Base-by-base conservation (phyloP, 169 alveolate genomes). In the Eimeria acervulina region DNA sequence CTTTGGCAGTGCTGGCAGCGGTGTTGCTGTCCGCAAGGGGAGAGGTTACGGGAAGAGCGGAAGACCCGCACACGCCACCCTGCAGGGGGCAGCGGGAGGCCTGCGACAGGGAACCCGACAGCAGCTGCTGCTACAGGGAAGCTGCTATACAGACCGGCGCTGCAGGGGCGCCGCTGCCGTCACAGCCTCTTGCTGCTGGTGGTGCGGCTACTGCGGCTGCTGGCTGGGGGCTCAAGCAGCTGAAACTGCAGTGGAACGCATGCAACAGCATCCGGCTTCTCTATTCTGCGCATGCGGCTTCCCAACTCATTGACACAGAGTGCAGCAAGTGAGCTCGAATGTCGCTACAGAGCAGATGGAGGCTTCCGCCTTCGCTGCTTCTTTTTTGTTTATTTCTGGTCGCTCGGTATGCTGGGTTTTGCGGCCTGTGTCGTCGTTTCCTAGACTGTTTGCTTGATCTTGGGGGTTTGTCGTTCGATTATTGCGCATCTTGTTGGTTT, bases 241-340 rank as follows among this genome's bases (percentile, higher is more conserved):
- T 84, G 76, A 84, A 84, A 52, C 61, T 84, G 92, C 92, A 84
- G 17, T 84, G 92, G 92, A 84, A 84, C 78, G 92, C 92, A n/a
- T 84, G 92, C 92, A 42, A 84, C 52, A 84, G 92, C 52, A 84
- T 84, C n/a, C 92, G 92, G 36, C 33, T 84, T 15, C 55, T 84
- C 78, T 84, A 38, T 31, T 84, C 92, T 12, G 61, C 92, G 52
- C 47, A 51, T 13, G 72, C 78, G 7, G 92, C 92, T 52, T 84
- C 47, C 3, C 55, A 10, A 4, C 74, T 84, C 59, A 8, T 84
- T 15, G 10, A 12, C n/a, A 51, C n/a, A 15, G 78, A 31, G 13
- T 52, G 78, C 36, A 51, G 52, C 76, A 51, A 36, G 92, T 84
- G 78, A 55, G 92, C 6, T 4, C 40, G 15, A 21, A 36, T 17